Base-by-base conservation (phyloP, 495 filamentous ascomycete species). In the Tuber calosporum region DNA sequence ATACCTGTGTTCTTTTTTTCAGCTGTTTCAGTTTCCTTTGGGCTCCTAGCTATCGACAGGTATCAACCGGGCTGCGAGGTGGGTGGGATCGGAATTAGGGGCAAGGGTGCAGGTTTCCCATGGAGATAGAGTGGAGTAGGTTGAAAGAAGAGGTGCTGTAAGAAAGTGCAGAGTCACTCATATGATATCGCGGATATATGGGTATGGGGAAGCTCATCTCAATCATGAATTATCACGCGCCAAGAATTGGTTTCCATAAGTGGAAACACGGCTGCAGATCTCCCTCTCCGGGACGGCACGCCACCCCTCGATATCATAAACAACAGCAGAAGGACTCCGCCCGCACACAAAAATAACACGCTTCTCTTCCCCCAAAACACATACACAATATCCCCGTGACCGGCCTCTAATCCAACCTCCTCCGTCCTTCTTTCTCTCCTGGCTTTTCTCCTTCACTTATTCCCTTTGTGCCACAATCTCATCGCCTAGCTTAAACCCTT, bases 291-390 rank as follows among this genome's bases (percentile, higher is more conserved):
- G 58, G 72, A n/a, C n/a, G n/a, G 43, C 77, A 73, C 67, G 76
- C 75, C 74, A 77, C 75, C 75, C 73, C 75, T 75, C 75, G 38
- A 70, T 69, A 78, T 62, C 72, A 78, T 78, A 77, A 77, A 77
- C 76, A 77, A 69, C 62, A 68, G 73, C 45, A 17, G 74, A 70
- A 73, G 53, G 3, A 34, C 53, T 62, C 53, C 11, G 17, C 11
- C 72, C 66, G 42, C 62, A 76, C 68, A 75, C 75, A 75, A 45
- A 67, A 76, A 70, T 69, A 68, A 72, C 71, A 68, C 66, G 58
- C 67, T 66, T 68, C 15, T 62, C 53, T 62, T 62, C 53, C n/a
- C 45, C 53, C 53, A 62, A 62, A 62, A 1, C 19, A 48, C 9
- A 53, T 53, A 53, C 45, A 53, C 45, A 7, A 53, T 22, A n/a